phyloP scores from a whole-genome alignment of 495 filamentous ascomycete genomes.

The Aspergillus carlsbadensis region DNA sequence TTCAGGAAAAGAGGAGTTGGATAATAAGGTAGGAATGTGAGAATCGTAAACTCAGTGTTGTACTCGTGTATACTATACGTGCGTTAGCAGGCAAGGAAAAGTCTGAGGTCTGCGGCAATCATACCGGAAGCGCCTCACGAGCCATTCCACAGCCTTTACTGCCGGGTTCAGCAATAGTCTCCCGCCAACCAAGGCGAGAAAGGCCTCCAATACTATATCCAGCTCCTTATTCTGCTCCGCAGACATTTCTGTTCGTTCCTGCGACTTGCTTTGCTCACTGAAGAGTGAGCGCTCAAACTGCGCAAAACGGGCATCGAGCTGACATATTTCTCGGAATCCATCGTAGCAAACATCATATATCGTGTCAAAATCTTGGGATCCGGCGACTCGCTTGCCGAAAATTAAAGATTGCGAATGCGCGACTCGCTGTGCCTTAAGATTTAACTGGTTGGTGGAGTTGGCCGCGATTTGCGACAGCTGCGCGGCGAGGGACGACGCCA shows the following conservation, averaged over 20 bases:
- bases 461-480: conserved; percentile 80
- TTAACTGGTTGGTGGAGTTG: conserved; percentile 73
- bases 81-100: conserved; percentile 29
- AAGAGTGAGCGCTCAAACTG: conserved; percentile 73
- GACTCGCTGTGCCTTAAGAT: conserved; percentile 85
- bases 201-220: conserved; percentile 72
- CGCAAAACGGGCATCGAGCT: conserved; percentile 72
- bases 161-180: conserved; percentile 78
- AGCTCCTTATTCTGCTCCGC: conserved; percentile 75
- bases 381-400: conserved; percentile 78
- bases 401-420: conserved; percentile 89
- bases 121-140: conserved; percentile 86
- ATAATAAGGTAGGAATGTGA: conserved; percentile 92
- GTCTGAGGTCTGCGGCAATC: conserved; percentile 17
- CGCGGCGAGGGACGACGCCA: conserved; percentile 75
- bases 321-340: conserved; percentile 87
- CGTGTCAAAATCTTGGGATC: conserved; percentile 81
- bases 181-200: conserved; percentile 74
- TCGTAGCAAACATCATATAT: conserved; percentile 83
- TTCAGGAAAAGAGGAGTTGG: conserved; percentile 75
- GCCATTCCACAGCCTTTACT: conserved; percentile 90
- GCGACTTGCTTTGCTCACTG: conserved; percentile 83
- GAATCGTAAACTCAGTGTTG: conserved; percentile 74
- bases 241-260: conserved; percentile 84
- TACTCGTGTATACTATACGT: conserved; percentile 78